Conservation (phyloP, 139 green algal genomes). For the Trebouxia sp. region DNA sequence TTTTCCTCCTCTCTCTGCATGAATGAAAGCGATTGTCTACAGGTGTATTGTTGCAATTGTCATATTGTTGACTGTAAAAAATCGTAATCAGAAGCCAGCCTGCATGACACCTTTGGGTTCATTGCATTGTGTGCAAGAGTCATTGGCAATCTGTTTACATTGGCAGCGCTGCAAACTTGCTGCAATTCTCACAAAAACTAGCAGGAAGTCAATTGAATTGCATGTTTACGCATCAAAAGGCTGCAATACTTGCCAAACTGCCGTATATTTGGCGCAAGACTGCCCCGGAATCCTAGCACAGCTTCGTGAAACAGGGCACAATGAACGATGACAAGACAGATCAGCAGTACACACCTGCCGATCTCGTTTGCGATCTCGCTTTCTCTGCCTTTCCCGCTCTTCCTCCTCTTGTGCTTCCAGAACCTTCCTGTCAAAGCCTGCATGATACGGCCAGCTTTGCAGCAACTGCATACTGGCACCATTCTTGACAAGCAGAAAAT, state of each 20-base stretch:
- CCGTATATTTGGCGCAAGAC: no score
- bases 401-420: constrained; percentile 53
- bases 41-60: neutral
- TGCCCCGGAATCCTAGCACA: no score
- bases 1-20: constrained; percentile 42
- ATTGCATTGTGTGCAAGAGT: neutral
- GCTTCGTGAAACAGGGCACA: no score
- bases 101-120: neutral
- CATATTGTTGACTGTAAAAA: neutral
- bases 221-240: neutral
- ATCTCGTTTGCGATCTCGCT: constrained; percentile 57
- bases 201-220: neutral
- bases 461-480: no score
- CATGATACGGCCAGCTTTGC: no score
- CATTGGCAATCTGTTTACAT: neutral
- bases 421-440: constrained; percentile 57
- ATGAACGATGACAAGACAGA: no score
- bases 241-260: no score
- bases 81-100: neutral
- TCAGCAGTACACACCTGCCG: neutral
- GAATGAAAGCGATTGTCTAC: neutral
- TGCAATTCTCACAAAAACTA: neutral
- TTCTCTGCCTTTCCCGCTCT: constrained; percentile 60
- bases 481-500: no score
- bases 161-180: neutral